Evolutionary conservation across 1,284 basidiomycete genomes (phyloP), one percentile per base, ranked within the genome.

Genomic region (Sanghuangporus weigelae): DNA sequence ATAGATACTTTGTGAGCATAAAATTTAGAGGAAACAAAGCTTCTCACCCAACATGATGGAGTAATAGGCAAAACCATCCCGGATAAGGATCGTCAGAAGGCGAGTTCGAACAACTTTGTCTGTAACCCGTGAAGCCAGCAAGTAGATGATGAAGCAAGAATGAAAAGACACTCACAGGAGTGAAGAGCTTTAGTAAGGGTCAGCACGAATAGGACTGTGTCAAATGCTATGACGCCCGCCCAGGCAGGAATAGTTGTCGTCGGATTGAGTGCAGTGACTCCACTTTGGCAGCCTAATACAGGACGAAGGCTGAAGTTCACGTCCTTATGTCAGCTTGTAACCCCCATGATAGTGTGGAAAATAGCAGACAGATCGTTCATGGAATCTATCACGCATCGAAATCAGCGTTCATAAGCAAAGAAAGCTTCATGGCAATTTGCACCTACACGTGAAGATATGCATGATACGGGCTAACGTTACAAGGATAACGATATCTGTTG

Each of bases 41-140:
- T 39, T 40, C 60, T 12, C 6, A 62, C 60, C 54, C 7, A 62
- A 44, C 60, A 62, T 62, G 21, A 57, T 35, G 5, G 10, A 14
- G 31, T 62, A 62, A 35, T 62, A 57, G n/a, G 49, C 31, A 16
- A 62, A 62, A n/a, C 60, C 60, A 51, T 62, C 54, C 16, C 60
- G 54, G 44, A 62, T 21, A 2, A 62, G 48, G 14, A 50, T 40
- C 11, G 26, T 40, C 2, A 62, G 44, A 2, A 62, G 54, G 21
- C 54, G 60, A 10, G 54, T 50, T 7, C 31, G 54, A 7, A 40
- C 21, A 35, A 39, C 2, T 39, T 50, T 56, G 16, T 56, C 60
- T 62, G 44, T 23, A 23, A 51, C 48, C 35, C 21, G 44, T 44
- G 44, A 19, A 48, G 35, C 21, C 1, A 42, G n/a, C 16, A 16